Percentiles rank a stretch among this genome's conserved stretches.
phyloP scores from a whole-genome alignment of 768 basidiomycete species.

The Lepiota venenata region DNA sequence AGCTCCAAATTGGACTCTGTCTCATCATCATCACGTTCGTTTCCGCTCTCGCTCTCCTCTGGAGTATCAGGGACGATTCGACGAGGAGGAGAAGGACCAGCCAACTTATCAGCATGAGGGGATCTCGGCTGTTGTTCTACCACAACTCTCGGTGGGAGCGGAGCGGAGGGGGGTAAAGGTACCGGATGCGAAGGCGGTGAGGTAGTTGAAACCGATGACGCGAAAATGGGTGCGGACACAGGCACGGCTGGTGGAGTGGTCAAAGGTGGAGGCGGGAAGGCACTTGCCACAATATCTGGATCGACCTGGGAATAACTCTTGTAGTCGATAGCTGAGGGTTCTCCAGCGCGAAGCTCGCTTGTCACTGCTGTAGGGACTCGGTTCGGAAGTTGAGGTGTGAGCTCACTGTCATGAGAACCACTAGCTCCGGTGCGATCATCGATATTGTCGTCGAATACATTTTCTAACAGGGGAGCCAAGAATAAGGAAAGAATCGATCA shows the following conservation, averaged over 20 bases:
- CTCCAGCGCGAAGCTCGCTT: neutral
- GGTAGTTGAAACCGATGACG: neutral
- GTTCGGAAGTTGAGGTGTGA: conserved; percentile 4
- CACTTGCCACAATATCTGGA: neutral
- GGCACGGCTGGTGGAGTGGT: neutral
- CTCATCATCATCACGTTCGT: conserved; percentile 10
- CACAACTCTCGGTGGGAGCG: neutral
- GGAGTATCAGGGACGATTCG: conserved; percentile 25
- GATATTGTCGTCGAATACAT: conserved; percentile 13
- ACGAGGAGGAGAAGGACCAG: conserved; percentile 20
- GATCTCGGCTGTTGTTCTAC: neutral
- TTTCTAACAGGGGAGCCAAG: neutral
- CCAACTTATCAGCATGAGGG: neutral
- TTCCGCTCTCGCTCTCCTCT: conserved; percentile 14
- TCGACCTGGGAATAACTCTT: neutral
- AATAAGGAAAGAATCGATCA: neutral
- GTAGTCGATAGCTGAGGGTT: neutral
- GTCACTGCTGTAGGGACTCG: neutral
- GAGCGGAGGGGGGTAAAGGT: neutral
- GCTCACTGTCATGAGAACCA: neutral
- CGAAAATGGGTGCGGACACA: neutral
- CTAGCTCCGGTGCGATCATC: neutral
- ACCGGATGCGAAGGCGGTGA: neutral
- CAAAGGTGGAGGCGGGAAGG: conserved; percentile 2
- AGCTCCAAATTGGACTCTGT: conserved; percentile 6